A percentile compares a stretch with the other conserved stretches of the same genome.
Evolutionary conservation across 768 basidiomycete genomes (phyloP).

Genomic region (Podaxis pistillaris): DNA sequence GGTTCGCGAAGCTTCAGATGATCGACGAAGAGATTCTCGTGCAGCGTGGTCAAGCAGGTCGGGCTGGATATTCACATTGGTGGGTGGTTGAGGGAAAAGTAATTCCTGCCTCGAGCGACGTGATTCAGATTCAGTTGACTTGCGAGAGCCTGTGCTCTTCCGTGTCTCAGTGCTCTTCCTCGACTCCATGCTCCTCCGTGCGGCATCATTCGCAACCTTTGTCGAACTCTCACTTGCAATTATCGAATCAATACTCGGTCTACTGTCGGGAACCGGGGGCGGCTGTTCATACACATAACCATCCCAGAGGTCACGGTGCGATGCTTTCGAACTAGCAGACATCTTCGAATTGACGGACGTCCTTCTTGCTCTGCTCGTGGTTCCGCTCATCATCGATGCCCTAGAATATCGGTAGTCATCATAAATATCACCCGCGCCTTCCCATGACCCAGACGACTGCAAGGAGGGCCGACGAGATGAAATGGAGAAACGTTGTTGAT

Average conservation of each 20-base stretch:
- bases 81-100: conserved; percentile 8
- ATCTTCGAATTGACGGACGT: conserved; percentile 1
- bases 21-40: conserved; percentile 9
- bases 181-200: conserved; percentile 14
- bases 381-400: conserved; percentile 46
- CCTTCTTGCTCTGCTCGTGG: background rate
- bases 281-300: conserved; percentile 8
- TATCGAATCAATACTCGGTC: conserved; percentile 21
- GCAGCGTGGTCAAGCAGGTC: conserved; percentile 3
- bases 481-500: background rate
- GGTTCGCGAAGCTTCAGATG: conserved; percentile 8
- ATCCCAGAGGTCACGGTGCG: conserved; percentile 4
- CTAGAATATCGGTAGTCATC: conserved; percentile 78
- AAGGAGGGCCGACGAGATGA: conserved; percentile 26
- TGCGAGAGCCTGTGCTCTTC: conserved; percentile 5
- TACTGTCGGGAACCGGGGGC: conserved; percentile 22
- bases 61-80: conserved; percentile 6
- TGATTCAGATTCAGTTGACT: conserved; percentile 4
- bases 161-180: background rate
- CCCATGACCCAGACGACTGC: conserved; percentile 44
- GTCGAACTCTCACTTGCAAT: background rate
- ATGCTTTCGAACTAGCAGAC: conserved; percentile 5
- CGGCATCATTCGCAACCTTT: conserved; percentile 2
- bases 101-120: conserved; percentile 10
- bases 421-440: conserved; percentile 71